Conservation (phyloP, 768 basidiomycete genomes). For the Ramaria rubella region DNA sequence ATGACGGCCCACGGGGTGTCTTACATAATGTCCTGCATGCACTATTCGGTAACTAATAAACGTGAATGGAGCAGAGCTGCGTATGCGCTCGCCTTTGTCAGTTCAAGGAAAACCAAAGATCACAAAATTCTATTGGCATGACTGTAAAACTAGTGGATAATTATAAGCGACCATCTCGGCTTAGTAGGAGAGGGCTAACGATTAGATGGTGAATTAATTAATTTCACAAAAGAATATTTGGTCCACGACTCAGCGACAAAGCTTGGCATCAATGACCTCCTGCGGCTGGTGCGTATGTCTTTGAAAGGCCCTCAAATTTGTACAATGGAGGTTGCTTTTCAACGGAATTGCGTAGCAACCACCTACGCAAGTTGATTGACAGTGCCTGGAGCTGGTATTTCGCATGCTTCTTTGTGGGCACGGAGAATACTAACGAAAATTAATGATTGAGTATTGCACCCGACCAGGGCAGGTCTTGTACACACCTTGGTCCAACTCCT, state of each 20-base stretch:
- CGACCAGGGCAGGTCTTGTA: background rate
- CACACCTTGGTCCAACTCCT: conserved; percentile 54
- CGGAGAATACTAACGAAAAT: conserved; percentile 39
- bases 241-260: background rate
- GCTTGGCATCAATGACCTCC: background rate
- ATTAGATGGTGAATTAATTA: too few relatives aligned
- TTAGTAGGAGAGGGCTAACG: too few relatives aligned
- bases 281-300: background rate
- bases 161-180: too few relatives aligned
- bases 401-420: conserved; percentile 48
- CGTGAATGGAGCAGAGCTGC: too few relatives aligned
- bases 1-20: too few relatives aligned
- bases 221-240: background rate
- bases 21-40: too few relatives aligned
- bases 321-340: background rate
- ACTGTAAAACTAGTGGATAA: too few relatives aligned
- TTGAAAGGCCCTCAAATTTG: background rate
- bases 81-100: too few relatives aligned
- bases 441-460: too few relatives aligned
- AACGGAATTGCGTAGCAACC: background rate
- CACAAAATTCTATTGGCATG: too few relatives aligned
- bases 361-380: conserved; percentile 7
- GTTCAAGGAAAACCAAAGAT: too few relatives aligned
- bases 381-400: conserved; percentile 40
- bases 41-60: too few relatives aligned